Evolutionary conservation across 139 green algal species (phyloP), one percentile per base, ranked within the genome.

Genomic region (Closterium sp.): DNA sequence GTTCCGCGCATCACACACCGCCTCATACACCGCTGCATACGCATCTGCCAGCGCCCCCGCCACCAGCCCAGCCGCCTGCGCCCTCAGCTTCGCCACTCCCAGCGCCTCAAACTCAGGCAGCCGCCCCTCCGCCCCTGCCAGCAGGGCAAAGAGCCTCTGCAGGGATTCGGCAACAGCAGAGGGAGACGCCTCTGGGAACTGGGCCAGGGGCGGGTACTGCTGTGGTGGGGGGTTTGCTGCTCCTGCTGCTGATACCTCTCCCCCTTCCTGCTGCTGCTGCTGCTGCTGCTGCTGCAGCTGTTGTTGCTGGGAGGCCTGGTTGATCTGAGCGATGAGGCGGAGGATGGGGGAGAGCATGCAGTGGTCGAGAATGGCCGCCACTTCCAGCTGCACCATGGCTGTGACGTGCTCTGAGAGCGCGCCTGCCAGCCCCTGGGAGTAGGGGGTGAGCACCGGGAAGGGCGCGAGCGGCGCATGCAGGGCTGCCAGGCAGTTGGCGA

Each of bases 401-500:
- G n/a, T 28, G 13, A 94, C 91, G 89, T 94, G 92, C 19, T 17
- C 32, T 32, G 92, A 50, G 13, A 95, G 62, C 19, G 87, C 29
- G 0, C 21, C 42, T n/a, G 17, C 73, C 27, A 95, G 28, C 70
- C 24, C n/a, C 29, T 31, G 31, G 28, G 89, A 31, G 24, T 86
- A 38, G 0, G 10, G 28, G 27, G 30, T 13, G 1, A 91, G 87
- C 19, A 94, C 91, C 31, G 32, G 24, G 90, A 91, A 70, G 0
- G 50, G 30, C 0, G 9, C 21, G 9, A 95, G 91, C 21, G 93
- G 91, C 2, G 87, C n/a, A 17, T 94, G 86, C 42, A 95, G 31
- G 31, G 93, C 85, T 28, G 91, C 45, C 30, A 94, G 73, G 3
- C 93, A 95, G 91, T 95, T 95, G 90, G 94, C 88, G 2, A 95